Conservation (phyloP, 331 rosid species). For the Malus hybrid region DNA sequence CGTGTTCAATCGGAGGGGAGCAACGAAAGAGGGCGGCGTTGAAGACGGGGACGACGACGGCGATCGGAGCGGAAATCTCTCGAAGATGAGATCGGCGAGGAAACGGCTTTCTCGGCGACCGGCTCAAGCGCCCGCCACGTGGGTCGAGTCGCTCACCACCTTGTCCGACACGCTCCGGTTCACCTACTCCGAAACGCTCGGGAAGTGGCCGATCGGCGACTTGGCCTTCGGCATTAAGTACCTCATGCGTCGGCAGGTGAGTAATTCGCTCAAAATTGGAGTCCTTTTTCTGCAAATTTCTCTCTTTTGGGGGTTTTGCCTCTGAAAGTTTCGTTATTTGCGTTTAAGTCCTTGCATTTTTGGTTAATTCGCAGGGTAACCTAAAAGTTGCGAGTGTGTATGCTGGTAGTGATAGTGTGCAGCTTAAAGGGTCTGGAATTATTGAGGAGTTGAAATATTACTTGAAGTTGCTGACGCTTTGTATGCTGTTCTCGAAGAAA, state of each 20-base stretch:
- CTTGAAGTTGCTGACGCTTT: conserved; percentile 68
- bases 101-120: conserved; percentile 72
- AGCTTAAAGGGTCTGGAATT: conserved; percentile 63
- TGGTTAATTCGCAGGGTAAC: conserved; percentile 53
- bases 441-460: conserved; percentile 54
- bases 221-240: conserved; percentile 95
- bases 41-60: conserved; percentile 14
- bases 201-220: conserved; percentile 97
- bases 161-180: conserved; percentile 80
- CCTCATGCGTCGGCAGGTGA: conserved; percentile 84
- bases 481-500: conserved; percentile 81
- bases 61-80: conserved; percentile 36
- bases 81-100: conserved; percentile 56
- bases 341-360: background rate
- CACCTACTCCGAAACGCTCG: conserved; percentile 81
- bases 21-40: conserved; percentile 20
- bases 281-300: background rate
- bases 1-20: conserved; percentile 42
- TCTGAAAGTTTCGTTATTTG: background rate
- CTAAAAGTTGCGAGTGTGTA: conserved; percentile 83
- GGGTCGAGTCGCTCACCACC: conserved; percentile 68
- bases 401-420: conserved; percentile 68
- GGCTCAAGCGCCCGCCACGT: conserved; percentile 86
- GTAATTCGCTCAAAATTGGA: background rate
- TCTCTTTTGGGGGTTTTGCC: background rate